Evolutionary conservation across 2,329 filamentous ascomycete genomes (phyloP), one percentile per base, ranked within the genome.

Genomic region (Colletotrichum camelliae): DNA sequence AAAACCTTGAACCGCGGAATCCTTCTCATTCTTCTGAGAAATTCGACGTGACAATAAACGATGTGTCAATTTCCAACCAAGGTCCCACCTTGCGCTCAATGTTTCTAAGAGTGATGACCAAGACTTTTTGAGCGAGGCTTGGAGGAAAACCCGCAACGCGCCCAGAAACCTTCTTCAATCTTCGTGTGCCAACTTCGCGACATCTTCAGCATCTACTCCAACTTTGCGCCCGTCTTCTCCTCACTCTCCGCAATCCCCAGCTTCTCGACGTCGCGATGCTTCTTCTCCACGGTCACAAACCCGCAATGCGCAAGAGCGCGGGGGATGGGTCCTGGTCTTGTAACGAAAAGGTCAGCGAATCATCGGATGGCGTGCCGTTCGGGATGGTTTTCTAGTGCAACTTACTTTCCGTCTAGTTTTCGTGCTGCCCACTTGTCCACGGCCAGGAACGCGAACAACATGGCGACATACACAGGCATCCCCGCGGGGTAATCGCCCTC

Each of bases 351-450:
- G 64, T 73, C 73, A 75, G 58, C 58, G 60, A 71, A 48, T 37
- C 65, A 67, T 64, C 57, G 73, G 58, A 69, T 55, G 58, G 64
- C 66, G 16, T 68, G 37, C 62, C n/a, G 43, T 43, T 37, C 31
- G 52, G 64, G 58, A 37, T 27, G 27, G 64, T 65, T 55, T 31
- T 60, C 73, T 75, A 73, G 73, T 39, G 69, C 43, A 33, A 67
- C 71, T 70, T 13, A 75, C 71, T 21, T 76, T 75, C 70, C 74
- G 72, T 75, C 62, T 18, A 75, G 52, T 76, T 75, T 76, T 74
- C 72, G 70, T 74, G 74, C 62, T 57, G 71, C 71, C 74, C 74
- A 76, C 72, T 75, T 76, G 72, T 71, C 72, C 24, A 76, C 35
- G 31, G 37, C 66, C 33, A 76, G 52, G 64, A 75, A 52, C 64